Evolutionary conservation across 2,329 filamentous ascomycete genomes (phyloP), one percentile per base, ranked within the genome.

Genomic region (Westerdykella aurantiaca): DNA sequence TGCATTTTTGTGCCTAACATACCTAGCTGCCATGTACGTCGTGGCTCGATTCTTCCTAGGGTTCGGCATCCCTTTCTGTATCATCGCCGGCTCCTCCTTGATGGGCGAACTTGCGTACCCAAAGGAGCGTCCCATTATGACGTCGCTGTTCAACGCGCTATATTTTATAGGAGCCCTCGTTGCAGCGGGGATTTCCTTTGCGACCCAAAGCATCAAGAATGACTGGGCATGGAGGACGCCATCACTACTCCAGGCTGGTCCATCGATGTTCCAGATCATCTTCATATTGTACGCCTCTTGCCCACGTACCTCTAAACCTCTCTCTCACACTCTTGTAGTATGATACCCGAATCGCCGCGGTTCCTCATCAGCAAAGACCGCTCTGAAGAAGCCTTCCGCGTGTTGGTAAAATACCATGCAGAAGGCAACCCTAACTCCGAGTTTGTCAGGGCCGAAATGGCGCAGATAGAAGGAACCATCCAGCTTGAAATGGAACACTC

Each of bases 151-250:
- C 69, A 82, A 82, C 53, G 73, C 77, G 1, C 78, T 74, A 1
- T 85, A 80, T 79, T 83, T 83, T 58, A 60, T 80, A 42, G 80
- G 78, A 17, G 63, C 68, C 18, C 60, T 73, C 16, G 42, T 81
- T 37, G 79, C 81, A 12, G 78, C 78, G 4, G 78, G 77, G 60
- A 74, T 83, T 38, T 80, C 79, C 18, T 84, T 79, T 73, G 81
- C 79, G 17, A 84, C 81, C 2, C 71, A 76, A 31, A 68, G 71
- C 34, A 74, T 84, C 46, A 55, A 69, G n/a, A 74, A 63, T 49
- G 69, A 83, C 53, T 85, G 81, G 81, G 78, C 79, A 1, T 86
- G 82, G 82, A 72, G 81, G 42, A 78, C 77, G 39, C 80, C 83
- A 39, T 79, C 79, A 12, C 69, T 85, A 13, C 69, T 85, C n/a